Percentiles rank a stretch among this genome's conserved stretches.
phyloP scores from a whole-genome alignment of 225 moss, liverwort and hornwort genomes.

The Polytrichum commune region DNA sequence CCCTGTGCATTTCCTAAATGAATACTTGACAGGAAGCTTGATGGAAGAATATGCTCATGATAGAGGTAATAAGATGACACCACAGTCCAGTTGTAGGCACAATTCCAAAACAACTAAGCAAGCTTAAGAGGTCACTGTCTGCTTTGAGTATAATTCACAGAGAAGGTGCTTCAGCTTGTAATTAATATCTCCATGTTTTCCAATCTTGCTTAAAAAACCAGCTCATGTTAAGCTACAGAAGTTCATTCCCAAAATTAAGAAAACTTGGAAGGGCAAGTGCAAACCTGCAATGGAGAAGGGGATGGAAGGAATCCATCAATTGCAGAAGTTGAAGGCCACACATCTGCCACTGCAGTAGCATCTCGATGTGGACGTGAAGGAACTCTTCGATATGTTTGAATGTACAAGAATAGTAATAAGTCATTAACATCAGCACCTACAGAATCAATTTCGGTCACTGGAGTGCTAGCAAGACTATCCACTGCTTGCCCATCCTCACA shows the following conservation, averaged over 20 bases:
- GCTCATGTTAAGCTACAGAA: too few relatives aligned
- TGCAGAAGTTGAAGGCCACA: slow-evolving; percentile 92
- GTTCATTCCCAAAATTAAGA: not conserved
- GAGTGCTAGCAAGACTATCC: slow-evolving; percentile 64
- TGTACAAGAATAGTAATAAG: slow-evolving; percentile 73
- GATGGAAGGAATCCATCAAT: slow-evolving; percentile 91
- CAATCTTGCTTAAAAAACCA: too few relatives aligned
- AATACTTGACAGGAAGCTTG: too few relatives aligned
- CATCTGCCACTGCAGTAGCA: slow-evolving; percentile 80
- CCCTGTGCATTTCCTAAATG: too few relatives aligned
- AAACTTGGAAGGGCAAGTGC: slow-evolving; percentile 6
- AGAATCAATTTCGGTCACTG: slow-evolving; percentile 70
- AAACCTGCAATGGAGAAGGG: slow-evolving; percentile 73
- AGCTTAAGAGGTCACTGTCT: too few relatives aligned
- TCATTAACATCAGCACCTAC: slow-evolving; percentile 91
- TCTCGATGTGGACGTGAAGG: slow-evolving; percentile 81
- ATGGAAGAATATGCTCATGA: too few relatives aligned
- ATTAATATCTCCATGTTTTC: too few relatives aligned
- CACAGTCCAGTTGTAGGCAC: too few relatives aligned
- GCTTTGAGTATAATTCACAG: too few relatives aligned
- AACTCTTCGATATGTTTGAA: slow-evolving; percentile 78
- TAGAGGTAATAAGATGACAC: too few relatives aligned
- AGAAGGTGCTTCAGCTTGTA: too few relatives aligned
- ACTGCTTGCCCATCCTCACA: slow-evolving; percentile 70
- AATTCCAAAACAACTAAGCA: too few relatives aligned